These are phyloP conservation scores for Vaccinium myrtillus DNA, from an alignment of 148 eudicot genomes.

Conservation along the genomic window DNA sequence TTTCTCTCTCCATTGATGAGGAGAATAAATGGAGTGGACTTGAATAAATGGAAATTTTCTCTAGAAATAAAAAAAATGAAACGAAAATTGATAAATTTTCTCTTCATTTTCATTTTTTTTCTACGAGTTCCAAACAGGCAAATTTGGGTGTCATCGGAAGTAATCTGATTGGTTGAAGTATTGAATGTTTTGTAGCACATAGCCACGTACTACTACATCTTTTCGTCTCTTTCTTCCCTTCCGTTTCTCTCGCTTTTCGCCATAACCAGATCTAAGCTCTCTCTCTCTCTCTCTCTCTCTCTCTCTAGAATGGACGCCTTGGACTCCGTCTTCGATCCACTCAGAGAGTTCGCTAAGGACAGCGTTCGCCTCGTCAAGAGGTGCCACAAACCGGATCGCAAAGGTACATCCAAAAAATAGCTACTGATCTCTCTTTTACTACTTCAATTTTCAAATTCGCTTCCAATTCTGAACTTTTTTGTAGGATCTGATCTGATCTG, in stretches of 20 bases:
- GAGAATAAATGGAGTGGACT: too few species aligned
- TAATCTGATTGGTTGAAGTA: too few species aligned
- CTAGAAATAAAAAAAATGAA: too few species aligned
- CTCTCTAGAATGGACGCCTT: conserved; percentile 20
- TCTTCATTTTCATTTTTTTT: too few species aligned
- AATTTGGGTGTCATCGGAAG: too few species aligned
- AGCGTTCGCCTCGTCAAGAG: conserved; percentile 57
- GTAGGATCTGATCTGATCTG: not conserved
- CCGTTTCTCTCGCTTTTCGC: not conserved
- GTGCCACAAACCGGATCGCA: conserved; percentile 63
- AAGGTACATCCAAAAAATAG: conserved; percentile 26
- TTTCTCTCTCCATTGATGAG: too few species aligned
- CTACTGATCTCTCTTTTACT: not conserved
- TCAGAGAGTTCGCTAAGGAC: conserved; percentile 58
- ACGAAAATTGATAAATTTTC: too few species aligned
- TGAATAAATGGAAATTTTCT: too few species aligned
- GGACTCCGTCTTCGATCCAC: conserved; percentile 50
- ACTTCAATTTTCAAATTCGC: not conserved
- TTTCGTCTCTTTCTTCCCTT: not conserved
- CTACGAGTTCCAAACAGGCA: too few species aligned
- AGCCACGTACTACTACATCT: too few species aligned
- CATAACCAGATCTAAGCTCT: not conserved
- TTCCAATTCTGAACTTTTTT: not conserved
- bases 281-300: not conserved
- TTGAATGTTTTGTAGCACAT: not conserved